Evolutionary conservation across 345 rosid species (phyloP), one percentile per base, ranked within the genome.

Genomic region (Rubroshorea leprosula): DNA sequence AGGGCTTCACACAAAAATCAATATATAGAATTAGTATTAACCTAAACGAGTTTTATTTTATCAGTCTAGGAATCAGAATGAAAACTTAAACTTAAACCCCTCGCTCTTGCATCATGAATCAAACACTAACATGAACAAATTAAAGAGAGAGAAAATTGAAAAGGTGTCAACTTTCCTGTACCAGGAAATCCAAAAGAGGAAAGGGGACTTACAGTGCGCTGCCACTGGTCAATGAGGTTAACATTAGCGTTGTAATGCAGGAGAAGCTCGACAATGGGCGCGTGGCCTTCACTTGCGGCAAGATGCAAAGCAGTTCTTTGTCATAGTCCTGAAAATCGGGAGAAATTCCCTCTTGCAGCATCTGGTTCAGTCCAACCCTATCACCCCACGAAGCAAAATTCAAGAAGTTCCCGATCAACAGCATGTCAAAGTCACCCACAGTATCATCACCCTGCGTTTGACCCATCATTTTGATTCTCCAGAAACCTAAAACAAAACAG

Each of bases 281-380:
- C 81, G 38, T 78, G 89, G 24, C 80, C 89, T 49, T 83, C 85
- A 15, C 89, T 83, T 0, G 85, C 85, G 0, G 85, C 85, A 16
- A 83, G 81, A 61, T 83, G 89, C 61, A 83, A 45, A n/a, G 83
- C 85, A 4, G 85, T 83, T 51, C 83, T 57, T 64, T 68, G 59
- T 80, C 85, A 52, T 80, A 80, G 68, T 83, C 85, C 65, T 83
- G 85, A 1, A 83, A 83, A 39, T 80, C 72, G 0, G 85, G 89
- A 21, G 82, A 76, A 41, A 63, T 74, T 4, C 82, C 83, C 1
- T 60, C 67, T 38, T 80, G 69, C 41, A 83, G 58, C 85, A 83
- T 80, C 77, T 73, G 85, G 64, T 80, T 80, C 50, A 83, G 77
- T 14, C 89, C 85, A 38, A 83, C 78, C 19, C 83, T 68, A 46